A percentile compares a stretch with the other conserved stretches of the same genome.
Conservation (phyloP, 1,284 basidiomycete genomes). For the Heterobasidion parviporum region DNA sequence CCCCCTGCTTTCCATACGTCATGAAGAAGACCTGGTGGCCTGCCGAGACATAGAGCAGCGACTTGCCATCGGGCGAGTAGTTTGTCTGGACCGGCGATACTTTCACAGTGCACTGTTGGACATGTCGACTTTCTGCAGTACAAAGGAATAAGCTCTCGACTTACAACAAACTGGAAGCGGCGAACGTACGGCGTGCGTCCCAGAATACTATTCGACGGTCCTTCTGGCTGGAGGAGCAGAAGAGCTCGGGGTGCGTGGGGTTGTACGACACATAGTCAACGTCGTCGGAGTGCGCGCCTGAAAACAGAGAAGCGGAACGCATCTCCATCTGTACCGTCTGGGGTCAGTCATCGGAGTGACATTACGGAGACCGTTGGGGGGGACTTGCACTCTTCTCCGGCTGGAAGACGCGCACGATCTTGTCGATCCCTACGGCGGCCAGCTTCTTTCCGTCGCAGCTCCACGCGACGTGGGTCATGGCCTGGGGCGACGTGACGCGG, state of each 20-base stretch:
- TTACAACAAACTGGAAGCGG: neutral
- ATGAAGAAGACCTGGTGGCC: slow-evolving; percentile 52
- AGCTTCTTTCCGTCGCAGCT: slow-evolving; percentile 73
- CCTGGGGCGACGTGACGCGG: slow-evolving; percentile 52
- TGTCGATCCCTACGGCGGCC: slow-evolving; percentile 72
- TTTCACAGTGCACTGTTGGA: slow-evolving; percentile 50
- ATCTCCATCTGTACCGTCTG: slow-evolving; percentile 51
- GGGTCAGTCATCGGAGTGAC: neutral
- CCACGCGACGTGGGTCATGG: slow-evolving; percentile 72
- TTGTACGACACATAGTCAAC: slow-evolving; percentile 76
- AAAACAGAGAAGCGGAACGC: slow-evolving; percentile 51
- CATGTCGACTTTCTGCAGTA: slow-evolving; percentile 54
- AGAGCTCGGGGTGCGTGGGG: slow-evolving; percentile 71
- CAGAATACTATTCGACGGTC: slow-evolving; percentile 70
- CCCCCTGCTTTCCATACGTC: slow-evolving; percentile 40
- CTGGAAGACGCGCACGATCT: slow-evolving; percentile 62
- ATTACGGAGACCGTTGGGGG: neutral
- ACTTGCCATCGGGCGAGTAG: slow-evolving; percentile 64
- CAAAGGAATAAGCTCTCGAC: neutral
- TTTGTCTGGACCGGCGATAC: slow-evolving; percentile 51
- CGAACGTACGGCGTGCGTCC: slow-evolving; percentile 68
- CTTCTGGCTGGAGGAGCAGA: slow-evolving; percentile 68
- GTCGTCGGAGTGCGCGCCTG: slow-evolving; percentile 65
- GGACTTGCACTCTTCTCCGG: slow-evolving; percentile 65
- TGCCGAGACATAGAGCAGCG: slow-evolving; percentile 53